phyloP scores from a whole-genome alignment of 768 basidiomycete genomes.

The Mycena latifolia region DNA sequence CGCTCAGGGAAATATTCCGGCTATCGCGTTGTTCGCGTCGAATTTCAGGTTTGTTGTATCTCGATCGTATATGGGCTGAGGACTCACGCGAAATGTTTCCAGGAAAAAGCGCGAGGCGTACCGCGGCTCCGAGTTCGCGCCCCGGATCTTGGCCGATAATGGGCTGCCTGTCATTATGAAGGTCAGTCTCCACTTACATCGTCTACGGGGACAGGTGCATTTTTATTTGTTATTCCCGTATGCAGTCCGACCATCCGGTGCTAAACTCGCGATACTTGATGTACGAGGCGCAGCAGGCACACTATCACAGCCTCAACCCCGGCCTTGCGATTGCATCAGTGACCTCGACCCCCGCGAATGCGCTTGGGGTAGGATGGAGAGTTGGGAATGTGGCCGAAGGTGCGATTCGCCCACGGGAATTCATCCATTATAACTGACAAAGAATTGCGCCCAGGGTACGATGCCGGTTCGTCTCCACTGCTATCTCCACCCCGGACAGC shows the following conservation, averaged over 20 bases:
- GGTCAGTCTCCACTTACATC: conserved; percentile 46
- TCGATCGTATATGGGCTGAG: too few relatives aligned
- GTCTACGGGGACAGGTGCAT: too few relatives aligned
- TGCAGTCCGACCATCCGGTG: conserved; percentile 66
- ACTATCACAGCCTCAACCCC: conserved; percentile 61
- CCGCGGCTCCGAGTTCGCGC: conserved; percentile 79
- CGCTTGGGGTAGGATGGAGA: conserved; percentile 77
- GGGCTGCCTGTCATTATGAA: conserved; percentile 82
- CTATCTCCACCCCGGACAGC: too few relatives aligned
- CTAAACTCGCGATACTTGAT: conserved; percentile 73
- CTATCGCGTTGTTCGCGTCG: conserved; percentile 80
- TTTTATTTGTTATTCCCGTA: too few relatives aligned
- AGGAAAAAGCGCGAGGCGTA: conserved; percentile 68
- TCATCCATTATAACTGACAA: too few relatives aligned
- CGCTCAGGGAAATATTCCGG: conserved; percentile 68
- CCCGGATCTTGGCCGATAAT: conserved; percentile 74
- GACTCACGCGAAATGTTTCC: too few relatives aligned
- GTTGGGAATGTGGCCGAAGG: conserved; percentile 30
- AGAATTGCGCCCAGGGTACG: too few relatives aligned
- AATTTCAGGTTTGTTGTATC: conserved; percentile 61
- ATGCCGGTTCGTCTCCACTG: too few relatives aligned
- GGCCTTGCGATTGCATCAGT: conserved; percentile 71
- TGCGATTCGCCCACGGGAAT: too few relatives aligned
- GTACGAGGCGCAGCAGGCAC: too few relatives aligned
- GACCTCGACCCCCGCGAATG: conserved; percentile 70